Evolutionary conservation across 768 basidiomycete species (phyloP).

Genomic region (Lactifluus volemus): DNA sequence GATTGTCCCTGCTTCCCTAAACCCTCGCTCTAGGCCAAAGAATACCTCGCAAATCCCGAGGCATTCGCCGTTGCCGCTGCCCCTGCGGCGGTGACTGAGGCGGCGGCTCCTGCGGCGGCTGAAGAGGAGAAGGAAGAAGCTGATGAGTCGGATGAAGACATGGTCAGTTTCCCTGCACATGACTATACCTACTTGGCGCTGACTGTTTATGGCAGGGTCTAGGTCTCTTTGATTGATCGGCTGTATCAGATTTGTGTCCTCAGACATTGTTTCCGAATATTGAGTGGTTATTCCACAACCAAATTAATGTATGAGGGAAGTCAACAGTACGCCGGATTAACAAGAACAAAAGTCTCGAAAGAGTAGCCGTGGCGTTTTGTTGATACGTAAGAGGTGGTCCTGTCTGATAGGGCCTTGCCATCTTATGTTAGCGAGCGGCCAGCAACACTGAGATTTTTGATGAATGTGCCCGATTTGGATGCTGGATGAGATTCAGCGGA

Average conservation of each 20-base stretch:
- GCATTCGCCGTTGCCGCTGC: conserved; percentile 87
- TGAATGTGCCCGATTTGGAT: conserved; percentile 9
- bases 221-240: conserved; percentile 78
- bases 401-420: neutral
- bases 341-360: neutral
- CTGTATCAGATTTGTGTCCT: neutral
- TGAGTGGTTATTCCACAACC: neutral
- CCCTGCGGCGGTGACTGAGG: conserved; percentile 40
- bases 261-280: neutral
- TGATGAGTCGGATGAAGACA: conserved; percentile 82
- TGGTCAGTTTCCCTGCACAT: conserved; percentile 43
- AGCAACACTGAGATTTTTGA: neutral
- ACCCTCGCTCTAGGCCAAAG: conserved; percentile 62
- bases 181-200: conserved; percentile 1
- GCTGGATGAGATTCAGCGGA: neutral
- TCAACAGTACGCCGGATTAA: neutral
- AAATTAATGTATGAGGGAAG: neutral
- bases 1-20: conserved; percentile 26
- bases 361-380: neutral
- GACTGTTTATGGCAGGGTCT: conserved; percentile 58
- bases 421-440: neutral
- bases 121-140: conserved; percentile 63
- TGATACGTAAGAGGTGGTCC: neutral
- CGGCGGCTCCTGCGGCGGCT: conserved; percentile 49
- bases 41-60: conserved; percentile 94